phyloP scores from a whole-genome alignment of 2,329 filamentous ascomycete species.

The Aspergillus phoenicis region DNA sequence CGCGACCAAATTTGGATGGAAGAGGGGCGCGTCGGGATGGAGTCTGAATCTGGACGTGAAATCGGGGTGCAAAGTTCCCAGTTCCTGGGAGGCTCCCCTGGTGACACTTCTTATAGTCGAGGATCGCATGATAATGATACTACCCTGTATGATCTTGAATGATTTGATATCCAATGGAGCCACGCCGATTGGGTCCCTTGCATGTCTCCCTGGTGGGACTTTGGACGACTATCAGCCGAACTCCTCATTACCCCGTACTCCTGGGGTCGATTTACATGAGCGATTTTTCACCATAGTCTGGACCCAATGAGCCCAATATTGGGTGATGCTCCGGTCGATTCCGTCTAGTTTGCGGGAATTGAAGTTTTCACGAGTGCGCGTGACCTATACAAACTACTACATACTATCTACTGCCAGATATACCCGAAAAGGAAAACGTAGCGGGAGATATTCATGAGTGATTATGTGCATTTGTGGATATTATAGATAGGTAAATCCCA shows the following conservation, averaged over 20 bases:
- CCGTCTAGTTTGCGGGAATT: not conserved
- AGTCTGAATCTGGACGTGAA: not conserved
- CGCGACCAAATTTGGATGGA: conserved; percentile 8
- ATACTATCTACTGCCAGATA: not conserved
- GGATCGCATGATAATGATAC: too few relatives aligned
- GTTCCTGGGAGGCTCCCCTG: conserved; percentile 10
- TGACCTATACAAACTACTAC: not conserved
- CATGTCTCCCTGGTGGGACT: conserved; percentile 8
- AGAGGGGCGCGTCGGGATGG: not conserved
- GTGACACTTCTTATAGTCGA: too few relatives aligned
- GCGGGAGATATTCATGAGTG: not conserved
- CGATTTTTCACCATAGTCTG: not conserved
- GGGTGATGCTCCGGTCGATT: not conserved
- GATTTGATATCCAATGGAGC: conserved; percentile 2
- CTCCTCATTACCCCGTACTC: not conserved
- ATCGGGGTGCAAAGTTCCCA: conserved; percentile 7
- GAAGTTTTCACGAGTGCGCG: not conserved
- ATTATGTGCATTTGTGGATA: not conserved
- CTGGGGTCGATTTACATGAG: not conserved
- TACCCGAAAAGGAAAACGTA: not conserved
- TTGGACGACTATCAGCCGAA: not conserved
- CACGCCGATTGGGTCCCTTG: conserved; percentile 2
- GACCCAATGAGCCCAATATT: not conserved
- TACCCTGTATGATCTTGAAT: not conserved
- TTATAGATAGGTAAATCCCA: not conserved